Base-by-base conservation (phyloP, 768 basidiomycete genomes). In the Rhodosporidiobolus odoratus region DNA sequence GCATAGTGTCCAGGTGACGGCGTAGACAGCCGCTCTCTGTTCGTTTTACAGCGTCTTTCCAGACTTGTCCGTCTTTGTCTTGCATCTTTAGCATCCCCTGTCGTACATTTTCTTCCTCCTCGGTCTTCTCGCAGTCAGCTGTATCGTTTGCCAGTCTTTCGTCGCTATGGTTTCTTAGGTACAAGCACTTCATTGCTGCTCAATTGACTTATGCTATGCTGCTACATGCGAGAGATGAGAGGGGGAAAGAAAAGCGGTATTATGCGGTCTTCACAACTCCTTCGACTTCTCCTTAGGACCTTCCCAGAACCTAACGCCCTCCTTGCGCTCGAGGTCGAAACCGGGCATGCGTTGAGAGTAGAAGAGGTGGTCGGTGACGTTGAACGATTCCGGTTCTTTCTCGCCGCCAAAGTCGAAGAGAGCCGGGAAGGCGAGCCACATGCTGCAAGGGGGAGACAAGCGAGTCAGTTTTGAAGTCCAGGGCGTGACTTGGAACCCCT, bases 251-350 rank as follows among this genome's bases (percentile, higher is more conserved):
- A 23, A 23, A 23, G 43, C 43, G 43, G 43, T 45, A 50, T n/a
- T n/a, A n/a, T n/a, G n/a, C n/a, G n/a, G n/a, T n/a, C 48, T 23
- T 50, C 48, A 65, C 58, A 60, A 25, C 65, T 71, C 43, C 47
- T 66, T 48, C 13, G 47, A 43, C 60, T 71, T 58, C 38, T 59
- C 69, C 61, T 71, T 58, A 3, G 60, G 54, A 4, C 56, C 65
- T 8, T 35, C 53, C 69, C 69, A 71, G 61, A 66, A 71, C 6
- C 9, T 62, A 21, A 71, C 69, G 21, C 65, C 65, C 16, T 62
- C 56, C 10, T 32, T 41, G 21, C 59, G 52, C 37, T 30, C 62
- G 4, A 71, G n/a, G 27, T 41, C 56, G 23, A 71, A 21, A 3
- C 57, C 45, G 0, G 43, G 30, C 34, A 54, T 35, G 8, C 56